Evolutionary conservation across 1,284 basidiomycete genomes (phyloP), one percentile per base, ranked within the genome.

Genomic region (Boletus sp.): DNA sequence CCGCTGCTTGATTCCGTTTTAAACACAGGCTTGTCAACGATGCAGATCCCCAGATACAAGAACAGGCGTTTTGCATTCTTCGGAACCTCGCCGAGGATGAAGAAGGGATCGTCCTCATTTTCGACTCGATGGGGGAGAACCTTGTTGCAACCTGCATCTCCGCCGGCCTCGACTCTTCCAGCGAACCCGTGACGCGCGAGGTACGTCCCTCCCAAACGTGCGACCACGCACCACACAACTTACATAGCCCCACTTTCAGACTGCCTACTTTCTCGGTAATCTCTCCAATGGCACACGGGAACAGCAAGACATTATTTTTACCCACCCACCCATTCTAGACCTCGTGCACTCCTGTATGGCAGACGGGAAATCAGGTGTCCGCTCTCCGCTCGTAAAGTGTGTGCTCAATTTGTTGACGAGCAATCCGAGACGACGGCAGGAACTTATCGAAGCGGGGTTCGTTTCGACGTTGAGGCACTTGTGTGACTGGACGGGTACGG

Each of bases 11-110:
- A 27, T 23, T 25, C 27, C 13, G 22, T 16, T 2, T n/a, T 10
- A 1, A 7, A 29, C 3, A 30, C 39, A 83, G 81, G 25, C 65
- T 82, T 25, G 62, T 81, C 2, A 59, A 66, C 10, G 77, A 84
- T 49, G 38, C 72, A 0, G 76, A 82, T 43, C 57, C 64, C 5
- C 74, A 70, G 6, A 66, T 87, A 3, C 80, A 80, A 58, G 86
- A 88, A 57, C 87, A 89, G 57, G 81, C 78, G 0, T 72, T 82
- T 51, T 76, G 77, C 50, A 71, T 87, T 25, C 55, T 84, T 7
- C 72, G 78, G 8, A 86, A 89, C 58, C 62, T 88, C 10, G 75
- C 82, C 0, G 80, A 82, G 49, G 70, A 76, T 47, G 77, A 81
- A 44, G 72, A 74, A 7, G 81, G 83, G 16, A 74, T 85, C n/a